Evolutionary conservation across 768 basidiomycete genomes (phyloP).

Genomic region (Mycena vitilis): DNA sequence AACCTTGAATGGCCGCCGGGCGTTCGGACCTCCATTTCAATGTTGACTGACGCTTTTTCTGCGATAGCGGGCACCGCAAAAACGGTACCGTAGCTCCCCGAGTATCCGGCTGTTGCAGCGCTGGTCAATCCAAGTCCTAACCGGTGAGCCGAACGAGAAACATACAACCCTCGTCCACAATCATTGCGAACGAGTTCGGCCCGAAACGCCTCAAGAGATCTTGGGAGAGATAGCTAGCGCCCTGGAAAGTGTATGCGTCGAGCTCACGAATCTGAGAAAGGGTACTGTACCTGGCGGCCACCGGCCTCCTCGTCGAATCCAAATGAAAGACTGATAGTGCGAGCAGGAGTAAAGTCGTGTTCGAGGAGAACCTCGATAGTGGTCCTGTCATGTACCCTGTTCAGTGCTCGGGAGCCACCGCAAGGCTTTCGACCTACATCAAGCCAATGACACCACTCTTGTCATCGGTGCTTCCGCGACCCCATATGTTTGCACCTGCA

Average conservation of each 20-base stretch:
- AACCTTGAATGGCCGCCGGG: conserved; percentile 74
- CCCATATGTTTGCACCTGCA: conserved; percentile 71
- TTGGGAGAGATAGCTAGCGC: conserved; percentile 50
- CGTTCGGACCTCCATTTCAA: conserved; percentile 51
- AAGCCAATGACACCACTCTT: conserved; percentile 78
- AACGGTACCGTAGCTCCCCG: conserved; percentile 44
- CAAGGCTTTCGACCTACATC: conserved; percentile 51
- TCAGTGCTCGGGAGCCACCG: background rate
- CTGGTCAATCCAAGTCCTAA: background rate
- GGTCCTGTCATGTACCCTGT: background rate
- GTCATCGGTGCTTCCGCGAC: conserved; percentile 79
- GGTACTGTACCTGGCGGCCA: conserved; percentile 43
- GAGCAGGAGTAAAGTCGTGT: conserved; percentile 29
- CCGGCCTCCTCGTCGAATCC: conserved; percentile 67
- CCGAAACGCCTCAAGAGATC: conserved; percentile 63
- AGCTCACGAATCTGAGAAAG: too few species aligned
- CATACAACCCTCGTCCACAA: conserved; percentile 71
- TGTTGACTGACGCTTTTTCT: conserved; percentile 65
- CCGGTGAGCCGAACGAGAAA: background rate
- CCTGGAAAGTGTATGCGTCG: conserved; percentile 43
- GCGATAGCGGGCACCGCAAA: conserved; percentile 57
- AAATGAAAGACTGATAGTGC: conserved; percentile 47
- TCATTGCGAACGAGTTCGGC: conserved; percentile 62
- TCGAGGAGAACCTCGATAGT: conserved; percentile 35
- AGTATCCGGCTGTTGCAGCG: conserved; percentile 18